These are phyloP conservation scores for Syncephalastrum monosporum DNA, from an alignment of 371 early-diverging fungal species.

Conservation along the genomic window DNA sequence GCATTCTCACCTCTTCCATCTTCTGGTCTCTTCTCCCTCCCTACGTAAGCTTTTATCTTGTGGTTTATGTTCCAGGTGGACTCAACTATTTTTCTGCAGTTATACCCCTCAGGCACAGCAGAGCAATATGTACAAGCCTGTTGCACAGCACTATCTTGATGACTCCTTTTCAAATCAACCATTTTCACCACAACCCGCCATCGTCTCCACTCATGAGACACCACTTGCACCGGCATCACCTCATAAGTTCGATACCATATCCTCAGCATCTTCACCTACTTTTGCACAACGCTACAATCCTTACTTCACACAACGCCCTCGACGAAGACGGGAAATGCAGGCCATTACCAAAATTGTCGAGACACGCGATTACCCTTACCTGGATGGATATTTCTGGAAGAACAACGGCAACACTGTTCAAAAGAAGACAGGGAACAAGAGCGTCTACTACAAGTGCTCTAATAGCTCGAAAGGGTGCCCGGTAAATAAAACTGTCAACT, in stretches of 20 bases:
- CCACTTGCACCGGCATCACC: too few relatives aligned
- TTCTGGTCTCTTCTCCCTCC: not conserved
- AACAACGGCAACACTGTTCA: slow-evolving; percentile 65
- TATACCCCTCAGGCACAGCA: not conserved
- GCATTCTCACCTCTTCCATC: slow-evolving; percentile 10
- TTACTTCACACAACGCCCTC: slow-evolving; percentile 27
- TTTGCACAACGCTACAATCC: not conserved
- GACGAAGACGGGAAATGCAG: slow-evolving; percentile 63
- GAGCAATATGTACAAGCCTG: not conserved
- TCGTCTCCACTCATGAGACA: too few relatives aligned
- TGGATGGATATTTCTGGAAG: slow-evolving; percentile 62
- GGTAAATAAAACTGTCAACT: slow-evolving; percentile 68
- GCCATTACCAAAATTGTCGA: slow-evolving; percentile 66
- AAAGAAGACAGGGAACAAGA: slow-evolving; percentile 64
- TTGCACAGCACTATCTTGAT: not conserved
- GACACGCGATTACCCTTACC: slow-evolving; percentile 54
- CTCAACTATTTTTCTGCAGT: not conserved
- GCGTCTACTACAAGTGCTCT: slow-evolving; percentile 60
- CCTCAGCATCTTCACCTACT: too few relatives aligned
- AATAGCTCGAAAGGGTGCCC: slow-evolving; percentile 52
- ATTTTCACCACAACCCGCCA: too few relatives aligned
- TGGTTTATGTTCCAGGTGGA: not conserved
- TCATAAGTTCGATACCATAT: too few relatives aligned
- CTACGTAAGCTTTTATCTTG: too few relatives aligned
- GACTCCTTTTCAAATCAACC: too few relatives aligned